Conservation (phyloP, 306 rosid species). For the Biancaea sappan region DNA sequence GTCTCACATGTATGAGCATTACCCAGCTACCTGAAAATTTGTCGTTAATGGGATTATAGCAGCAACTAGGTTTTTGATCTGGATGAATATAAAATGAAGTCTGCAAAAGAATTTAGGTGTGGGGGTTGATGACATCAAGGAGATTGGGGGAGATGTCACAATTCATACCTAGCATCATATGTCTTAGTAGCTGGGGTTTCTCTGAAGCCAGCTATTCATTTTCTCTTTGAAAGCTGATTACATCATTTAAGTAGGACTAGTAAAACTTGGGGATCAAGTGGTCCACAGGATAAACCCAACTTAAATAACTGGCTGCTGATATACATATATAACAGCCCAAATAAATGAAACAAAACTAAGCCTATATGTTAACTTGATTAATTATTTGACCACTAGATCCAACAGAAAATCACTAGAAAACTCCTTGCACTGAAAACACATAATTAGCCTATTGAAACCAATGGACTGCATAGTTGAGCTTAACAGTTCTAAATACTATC, state of each 20-base stretch:
- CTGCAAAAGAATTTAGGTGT: not conserved
- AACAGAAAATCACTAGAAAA: not conserved
- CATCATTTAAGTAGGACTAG: not conserved
- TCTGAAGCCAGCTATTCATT: not conserved
- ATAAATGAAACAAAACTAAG: not conserved
- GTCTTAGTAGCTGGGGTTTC: not conserved
- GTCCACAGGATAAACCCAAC: not conserved
- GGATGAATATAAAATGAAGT: not conserved
- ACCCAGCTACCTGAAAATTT: not conserved
- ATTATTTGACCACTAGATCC: not conserved
- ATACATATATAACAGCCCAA: not conserved
- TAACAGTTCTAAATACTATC: not conserved
- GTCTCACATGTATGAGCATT: not conserved
- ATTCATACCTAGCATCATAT: not conserved
- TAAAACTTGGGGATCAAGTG: not conserved
- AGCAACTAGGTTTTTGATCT: not conserved
- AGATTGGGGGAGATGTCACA: not conserved
- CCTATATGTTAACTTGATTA: not conserved
- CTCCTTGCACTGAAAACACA: not conserved
- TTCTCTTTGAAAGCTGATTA: not conserved
- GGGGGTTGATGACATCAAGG: not conserved
- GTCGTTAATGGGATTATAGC: not conserved
- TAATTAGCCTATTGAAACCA: not conserved
- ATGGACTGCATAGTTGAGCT: not conserved
- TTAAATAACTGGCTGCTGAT: not conserved